These are phyloP conservation scores for Silene coronaria DNA, from an alignment of 179 eudicot species.

Conservation along the genomic window DNA sequence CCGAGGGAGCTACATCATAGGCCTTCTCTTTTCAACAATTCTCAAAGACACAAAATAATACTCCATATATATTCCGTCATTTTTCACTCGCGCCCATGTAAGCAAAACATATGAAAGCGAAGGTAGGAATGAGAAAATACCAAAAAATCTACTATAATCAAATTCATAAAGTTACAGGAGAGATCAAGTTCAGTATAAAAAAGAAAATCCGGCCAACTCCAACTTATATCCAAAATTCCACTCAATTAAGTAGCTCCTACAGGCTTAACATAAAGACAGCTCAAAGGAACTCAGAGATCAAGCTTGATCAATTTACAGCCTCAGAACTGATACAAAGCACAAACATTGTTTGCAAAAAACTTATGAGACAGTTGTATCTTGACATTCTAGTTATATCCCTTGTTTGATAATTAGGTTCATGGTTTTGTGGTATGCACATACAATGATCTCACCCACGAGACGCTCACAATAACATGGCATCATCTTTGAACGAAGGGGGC, in stretches of 20 bases:
- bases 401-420: background rate
- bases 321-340: background rate
- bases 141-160: no score
- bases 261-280: background rate
- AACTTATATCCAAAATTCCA: background rate
- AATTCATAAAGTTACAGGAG: no score
- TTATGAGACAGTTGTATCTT: background rate
- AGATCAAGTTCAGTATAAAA: background rate
- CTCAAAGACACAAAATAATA: no score
- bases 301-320: background rate
- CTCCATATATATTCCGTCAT: no score
- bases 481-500: background rate
- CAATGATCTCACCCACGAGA: background rate
- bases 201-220: background rate
- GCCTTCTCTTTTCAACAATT: no score
- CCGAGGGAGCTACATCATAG: no score
- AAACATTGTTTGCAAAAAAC: background rate
- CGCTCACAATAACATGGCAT: background rate
- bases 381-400: background rate
- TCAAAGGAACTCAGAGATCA: background rate
- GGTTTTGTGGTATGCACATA: background rate
- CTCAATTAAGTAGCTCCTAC: background rate
- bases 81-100: no score
- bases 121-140: no score
- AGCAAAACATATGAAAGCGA: no score